Evolutionary conservation across 768 basidiomycete species (phyloP).

Genomic region (Leccinum rimulosum): DNA sequence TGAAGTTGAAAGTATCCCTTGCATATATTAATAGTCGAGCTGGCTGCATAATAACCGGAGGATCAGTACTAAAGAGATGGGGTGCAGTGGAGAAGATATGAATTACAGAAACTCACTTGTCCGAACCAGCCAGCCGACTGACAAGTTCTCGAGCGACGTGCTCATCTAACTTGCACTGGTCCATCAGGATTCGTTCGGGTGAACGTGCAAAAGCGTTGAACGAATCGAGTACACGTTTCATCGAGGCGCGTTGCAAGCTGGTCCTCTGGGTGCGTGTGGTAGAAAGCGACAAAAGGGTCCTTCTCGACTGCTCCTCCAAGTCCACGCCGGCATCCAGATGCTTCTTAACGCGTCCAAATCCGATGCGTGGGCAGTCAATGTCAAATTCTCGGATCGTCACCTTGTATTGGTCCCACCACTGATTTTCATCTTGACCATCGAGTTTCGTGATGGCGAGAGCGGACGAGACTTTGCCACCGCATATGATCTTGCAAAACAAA

Average conservation of each 20-base stretch:
- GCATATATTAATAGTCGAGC: neutral
- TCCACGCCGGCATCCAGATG: constrained; percentile 15
- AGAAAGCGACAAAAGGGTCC: constrained; percentile 22
- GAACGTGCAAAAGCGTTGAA: constrained; percentile 11
- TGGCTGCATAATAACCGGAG: neutral
- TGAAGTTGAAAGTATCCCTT: neutral
- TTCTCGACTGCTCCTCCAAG: constrained; percentile 26
- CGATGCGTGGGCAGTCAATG: constrained; percentile 27
- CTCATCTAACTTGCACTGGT: constrained; percentile 21
- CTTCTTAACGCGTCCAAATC: constrained; percentile 31
- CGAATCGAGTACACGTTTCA: constrained; percentile 6
- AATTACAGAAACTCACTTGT: neutral
- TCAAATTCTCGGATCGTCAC: constrained; percentile 11
- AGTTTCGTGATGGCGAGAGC: constrained; percentile 33
- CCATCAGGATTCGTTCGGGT: constrained; percentile 12
- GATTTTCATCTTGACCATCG: constrained; percentile 22
- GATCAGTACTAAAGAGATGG: neutral
- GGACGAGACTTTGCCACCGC: constrained; percentile 24
- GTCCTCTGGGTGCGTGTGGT: constrained; percentile 4
- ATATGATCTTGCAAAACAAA: constrained; percentile 28
- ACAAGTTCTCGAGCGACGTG: constrained; percentile 19
- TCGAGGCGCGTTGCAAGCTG: constrained; percentile 8
- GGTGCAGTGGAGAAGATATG: neutral
- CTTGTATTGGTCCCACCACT: constrained; percentile 36
- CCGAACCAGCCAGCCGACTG: constrained; percentile 8